Evolutionary conservation across 306 rosid genomes (phyloP), one percentile per base, ranked within the genome.

Genomic region (Parietaria judaica): DNA sequence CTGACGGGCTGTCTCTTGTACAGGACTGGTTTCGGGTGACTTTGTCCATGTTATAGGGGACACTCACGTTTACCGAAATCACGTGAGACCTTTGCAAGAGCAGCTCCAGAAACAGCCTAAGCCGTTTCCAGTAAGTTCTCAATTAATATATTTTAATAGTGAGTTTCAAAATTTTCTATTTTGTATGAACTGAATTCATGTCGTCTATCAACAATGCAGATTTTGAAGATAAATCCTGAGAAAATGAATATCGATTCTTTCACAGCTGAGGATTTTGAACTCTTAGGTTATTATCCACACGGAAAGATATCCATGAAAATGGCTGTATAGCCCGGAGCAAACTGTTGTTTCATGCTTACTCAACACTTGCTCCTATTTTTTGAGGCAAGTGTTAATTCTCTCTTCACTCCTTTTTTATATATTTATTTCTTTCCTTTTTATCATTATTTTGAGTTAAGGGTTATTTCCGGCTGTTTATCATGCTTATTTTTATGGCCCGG

Each of bases 301-400:
- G 85, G 79, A 88, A 92, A 88, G 85, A 86, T 92, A 81, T 83
- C 81, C 62, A 88, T 92, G 99, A 88, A 84, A 84, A 92, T 92
- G 95, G 88, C 99, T n/a, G 87, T 92, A 56, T 92, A 86, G 83
- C 70, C 64, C 74, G 68, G 70, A 68, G 34, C 58, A 59, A 59
- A 54, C 63, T 66, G 65, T 71, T 69, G 55, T 48, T 58, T 49
- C 66, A 60, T 60, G 54, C 46, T 69, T 56, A 61, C 70, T 70
- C 61, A 58, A 70, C 66, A 38, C 31, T 14, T 66, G 78, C 68
- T 70, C 74, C 78, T 65, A 69, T 66, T 77, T 23, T 71, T 77
- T 66, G 69, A 69, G 88, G 96, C 72, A 73, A 76, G 87, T 72
- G 67, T 51, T 13, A 13, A n/a, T 31, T 8, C 12, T 14, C 38